phyloP scores from a whole-genome alignment of 2,329 filamentous ascomycete species.

The Colletotrichum ledebouriae region DNA sequence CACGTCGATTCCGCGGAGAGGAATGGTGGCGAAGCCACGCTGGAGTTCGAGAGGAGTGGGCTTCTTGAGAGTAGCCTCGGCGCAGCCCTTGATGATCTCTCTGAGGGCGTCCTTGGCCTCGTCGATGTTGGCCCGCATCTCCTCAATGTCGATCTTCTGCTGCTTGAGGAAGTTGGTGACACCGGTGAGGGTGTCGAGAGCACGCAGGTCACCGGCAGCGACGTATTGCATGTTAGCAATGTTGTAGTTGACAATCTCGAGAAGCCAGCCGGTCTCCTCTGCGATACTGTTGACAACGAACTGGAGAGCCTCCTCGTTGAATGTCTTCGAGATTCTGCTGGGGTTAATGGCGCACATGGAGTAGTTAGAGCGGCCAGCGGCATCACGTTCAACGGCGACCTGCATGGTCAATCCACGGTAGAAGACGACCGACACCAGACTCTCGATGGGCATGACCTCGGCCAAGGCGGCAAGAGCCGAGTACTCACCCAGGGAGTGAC shows the following conservation, averaged over 20 bases:
- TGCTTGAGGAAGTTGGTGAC: slow-evolving; percentile 96
- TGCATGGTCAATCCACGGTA: slow-evolving; percentile 99
- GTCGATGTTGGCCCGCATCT: slow-evolving; percentile 89
- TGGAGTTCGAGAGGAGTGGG: slow-evolving; percentile 89
- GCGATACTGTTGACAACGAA: slow-evolving; percentile 97
- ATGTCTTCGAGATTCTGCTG: slow-evolving; percentile 97
- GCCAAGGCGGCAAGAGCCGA: slow-evolving; percentile 95
- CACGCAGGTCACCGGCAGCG: slow-evolving; percentile 77
- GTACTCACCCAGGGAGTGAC: slow-evolving; percentile 98
- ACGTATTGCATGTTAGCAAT: slow-evolving; percentile 83
- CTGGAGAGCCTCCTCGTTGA: slow-evolving; percentile 96
- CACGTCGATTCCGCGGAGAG: slow-evolving; percentile 96
- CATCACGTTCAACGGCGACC: slow-evolving; percentile 97
- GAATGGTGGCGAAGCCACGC: slow-evolving; percentile 96
- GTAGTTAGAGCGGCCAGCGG: slow-evolving; percentile 94
- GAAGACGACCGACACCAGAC: slow-evolving; percentile 97
- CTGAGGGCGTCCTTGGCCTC: slow-evolving; percentile 91
- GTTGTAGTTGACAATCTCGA: slow-evolving; percentile 99
- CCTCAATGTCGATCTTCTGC: slow-evolving; percentile 97
- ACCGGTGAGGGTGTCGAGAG: slow-evolving; percentile 79
- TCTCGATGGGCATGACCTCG: slow-evolving; percentile 99
- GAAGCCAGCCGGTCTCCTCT: slow-evolving; percentile 92
- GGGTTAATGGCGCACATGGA: slow-evolving; percentile 99
- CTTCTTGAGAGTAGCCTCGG: slow-evolving; percentile 89
- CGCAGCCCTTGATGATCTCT: slow-evolving; percentile 90